Conservation (phyloP, 2,329 filamentous ascomycete species). For the Pyrenophora tritici-repentis region DNA sequence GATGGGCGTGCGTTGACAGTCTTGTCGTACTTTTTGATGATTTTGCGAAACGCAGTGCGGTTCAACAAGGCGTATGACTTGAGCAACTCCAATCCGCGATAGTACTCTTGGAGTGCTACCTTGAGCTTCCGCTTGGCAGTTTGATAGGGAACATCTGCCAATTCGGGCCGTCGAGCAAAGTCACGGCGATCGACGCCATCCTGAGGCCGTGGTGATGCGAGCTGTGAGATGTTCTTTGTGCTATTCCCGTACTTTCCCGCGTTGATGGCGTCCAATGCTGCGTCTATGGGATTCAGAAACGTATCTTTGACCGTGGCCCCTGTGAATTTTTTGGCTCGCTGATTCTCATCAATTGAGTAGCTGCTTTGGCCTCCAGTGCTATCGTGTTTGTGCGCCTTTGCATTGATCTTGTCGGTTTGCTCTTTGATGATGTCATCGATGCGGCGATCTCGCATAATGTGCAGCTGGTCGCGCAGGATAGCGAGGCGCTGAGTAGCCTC, state of each 20-base stretch:
- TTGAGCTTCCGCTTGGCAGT: constrained; percentile 92
- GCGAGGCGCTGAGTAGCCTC: constrained; percentile 76
- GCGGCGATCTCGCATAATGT: constrained; percentile 87
- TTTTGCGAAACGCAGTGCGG: constrained; percentile 90
- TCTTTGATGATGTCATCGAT: constrained; percentile 69
- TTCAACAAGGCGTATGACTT: constrained; percentile 92
- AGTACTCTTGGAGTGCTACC: constrained; percentile 87
- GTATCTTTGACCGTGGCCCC: constrained; percentile 21
- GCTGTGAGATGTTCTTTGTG: constrained; percentile 51
- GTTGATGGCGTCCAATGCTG: constrained; percentile 48
- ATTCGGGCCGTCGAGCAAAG: constrained; percentile 48
- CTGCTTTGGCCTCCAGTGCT: constrained; percentile 23
- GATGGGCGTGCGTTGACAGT: constrained; percentile 76
- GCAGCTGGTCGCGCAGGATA: constrained; percentile 79
- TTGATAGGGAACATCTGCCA: constrained; percentile 73
- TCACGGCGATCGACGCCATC: constrained; percentile 47
- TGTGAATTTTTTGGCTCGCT: constrained; percentile 19
- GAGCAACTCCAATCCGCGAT: constrained; percentile 85
- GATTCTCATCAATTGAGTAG: constrained; percentile 30
- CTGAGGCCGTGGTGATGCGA: constrained; percentile 45
- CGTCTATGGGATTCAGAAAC: constrained; percentile 48
- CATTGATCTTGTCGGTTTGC: constrained; percentile 45
- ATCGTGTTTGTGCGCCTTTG: constrained; percentile 29
- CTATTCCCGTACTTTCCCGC: constrained; percentile 61
- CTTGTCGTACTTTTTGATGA: constrained; percentile 99